Evolutionary conservation across 2,329 filamentous ascomycete species (phyloP).

Genomic region (Zasmidium cellare): DNA sequence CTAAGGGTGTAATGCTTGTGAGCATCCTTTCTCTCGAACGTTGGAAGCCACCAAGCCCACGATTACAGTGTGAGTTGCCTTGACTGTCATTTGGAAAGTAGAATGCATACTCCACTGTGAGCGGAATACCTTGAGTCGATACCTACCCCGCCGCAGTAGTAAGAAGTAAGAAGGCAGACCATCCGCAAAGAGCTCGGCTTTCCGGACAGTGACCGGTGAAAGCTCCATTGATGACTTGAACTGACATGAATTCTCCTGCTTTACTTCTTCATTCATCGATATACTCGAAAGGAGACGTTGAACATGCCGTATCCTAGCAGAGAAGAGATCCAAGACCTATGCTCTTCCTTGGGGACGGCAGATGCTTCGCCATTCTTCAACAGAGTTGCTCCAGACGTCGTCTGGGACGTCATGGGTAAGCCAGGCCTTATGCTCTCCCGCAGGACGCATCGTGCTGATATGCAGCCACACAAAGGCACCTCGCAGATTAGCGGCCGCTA

Average conservation of each 20-base stretch:
- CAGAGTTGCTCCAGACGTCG: conserved; percentile 27
- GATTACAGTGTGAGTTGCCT: too few species aligned
- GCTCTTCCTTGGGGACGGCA: conserved; percentile 21
- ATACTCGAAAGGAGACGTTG: not conserved
- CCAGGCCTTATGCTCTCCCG: conserved; percentile 3
- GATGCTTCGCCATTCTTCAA: conserved; percentile 30
- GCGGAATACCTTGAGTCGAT: too few species aligned
- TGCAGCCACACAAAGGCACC: not conserved
- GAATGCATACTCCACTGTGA: too few species aligned
- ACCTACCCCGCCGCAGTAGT: too few species aligned
- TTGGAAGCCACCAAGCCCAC: too few species aligned
- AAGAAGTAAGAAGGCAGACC: too few species aligned
- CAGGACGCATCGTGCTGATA: not conserved
- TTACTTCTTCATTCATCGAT: not conserved
- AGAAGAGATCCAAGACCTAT: conserved; percentile 24
- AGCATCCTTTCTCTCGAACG: too few species aligned
- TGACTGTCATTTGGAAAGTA: too few species aligned
- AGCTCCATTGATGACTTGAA: too few species aligned
- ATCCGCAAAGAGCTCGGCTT: too few species aligned
- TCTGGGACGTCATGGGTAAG: conserved; percentile 32
- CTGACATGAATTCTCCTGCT: not conserved
- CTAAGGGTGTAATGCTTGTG: too few species aligned
- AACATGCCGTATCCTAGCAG: conserved; percentile 19
- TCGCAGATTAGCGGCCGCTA: not conserved
- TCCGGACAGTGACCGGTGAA: too few species aligned